phyloP scores from a whole-genome alignment of 2,329 filamentous ascomycete genomes.

The Penicillium freii region DNA sequence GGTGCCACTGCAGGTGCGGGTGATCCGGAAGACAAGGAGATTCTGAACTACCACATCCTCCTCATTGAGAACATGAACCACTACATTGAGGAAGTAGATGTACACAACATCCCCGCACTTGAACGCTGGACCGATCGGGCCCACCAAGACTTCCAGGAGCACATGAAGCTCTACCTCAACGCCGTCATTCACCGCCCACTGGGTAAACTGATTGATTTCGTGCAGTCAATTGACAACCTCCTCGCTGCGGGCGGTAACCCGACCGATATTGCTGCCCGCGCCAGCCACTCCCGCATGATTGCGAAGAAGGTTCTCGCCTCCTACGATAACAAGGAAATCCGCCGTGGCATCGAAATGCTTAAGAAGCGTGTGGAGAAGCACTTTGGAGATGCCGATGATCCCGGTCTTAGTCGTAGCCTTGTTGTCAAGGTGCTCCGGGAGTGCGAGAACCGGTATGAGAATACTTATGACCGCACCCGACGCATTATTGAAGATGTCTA shows the following conservation, averaged over 20 bases:
- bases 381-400: conserved; percentile 85
- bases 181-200: conserved; percentile 85
- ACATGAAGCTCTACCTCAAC: conserved; percentile 81
- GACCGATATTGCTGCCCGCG: conserved; percentile 68
- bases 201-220: conserved; percentile 85
- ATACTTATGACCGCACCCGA: conserved; percentile 52
- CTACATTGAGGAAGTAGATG: conserved; percentile 86
- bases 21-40: conserved; percentile 91
- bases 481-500: conserved; percentile 47
- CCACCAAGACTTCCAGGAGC: conserved; percentile 74
- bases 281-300: conserved; percentile 75
- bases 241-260: conserved; percentile 58
- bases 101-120: conserved; percentile 69
- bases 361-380: conserved; percentile 95
- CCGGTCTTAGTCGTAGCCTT: conserved; percentile 59
- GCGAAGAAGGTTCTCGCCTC: conserved; percentile 82
- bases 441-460: conserved; percentile 57
- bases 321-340: conserved; percentile 80
- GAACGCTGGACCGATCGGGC: conserved; percentile 81
- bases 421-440: conserved; percentile 60
- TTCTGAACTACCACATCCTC: conserved; percentile 93
- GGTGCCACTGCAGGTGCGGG: conserved; percentile 48
- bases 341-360: conserved; percentile 84
- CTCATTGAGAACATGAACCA: conserved; percentile 99
- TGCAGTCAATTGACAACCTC: conserved; percentile 80